phyloP scores from a whole-genome alignment of 176 grass and related monocot genomes.

The Triticum timopheevii region DNA sequence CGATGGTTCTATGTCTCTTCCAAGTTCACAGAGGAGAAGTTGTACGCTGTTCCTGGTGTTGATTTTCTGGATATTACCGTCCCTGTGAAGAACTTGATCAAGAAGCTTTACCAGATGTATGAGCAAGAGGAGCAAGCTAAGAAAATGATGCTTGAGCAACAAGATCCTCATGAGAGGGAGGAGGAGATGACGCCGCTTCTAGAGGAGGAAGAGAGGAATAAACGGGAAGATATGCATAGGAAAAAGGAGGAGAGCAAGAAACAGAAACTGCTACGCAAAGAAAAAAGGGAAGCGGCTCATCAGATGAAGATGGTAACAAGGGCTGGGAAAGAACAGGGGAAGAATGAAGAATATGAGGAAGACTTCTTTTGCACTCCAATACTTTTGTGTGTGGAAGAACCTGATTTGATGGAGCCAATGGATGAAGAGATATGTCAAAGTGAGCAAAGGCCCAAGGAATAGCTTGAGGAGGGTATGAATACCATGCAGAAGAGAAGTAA shows the following conservation, averaged over 20 bases:
- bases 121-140: slow-evolving; percentile 8
- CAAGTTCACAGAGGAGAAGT: not conserved
- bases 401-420: not conserved
- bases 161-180: not conserved
- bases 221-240: not conserved
- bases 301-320: not conserved
- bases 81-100: not conserved
- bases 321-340: not conserved
- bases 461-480: not conserved
- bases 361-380: not conserved
- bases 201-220: not conserved
- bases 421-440: not conserved
- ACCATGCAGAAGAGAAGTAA: too few species aligned
- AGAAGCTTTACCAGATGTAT: slow-evolving; percentile 7
- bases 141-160: not conserved
- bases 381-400: not conserved
- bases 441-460: not conserved
- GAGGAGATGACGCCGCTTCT: not conserved
- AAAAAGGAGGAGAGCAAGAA: not conserved
- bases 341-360: not conserved
- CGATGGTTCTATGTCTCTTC: not conserved
- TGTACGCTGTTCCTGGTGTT: not conserved
- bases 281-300: not conserved
- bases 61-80: not conserved
- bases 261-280: not conserved